phyloP scores from a whole-genome alignment of 345 rosid genomes.

The Lenwebbia sp. region DNA sequence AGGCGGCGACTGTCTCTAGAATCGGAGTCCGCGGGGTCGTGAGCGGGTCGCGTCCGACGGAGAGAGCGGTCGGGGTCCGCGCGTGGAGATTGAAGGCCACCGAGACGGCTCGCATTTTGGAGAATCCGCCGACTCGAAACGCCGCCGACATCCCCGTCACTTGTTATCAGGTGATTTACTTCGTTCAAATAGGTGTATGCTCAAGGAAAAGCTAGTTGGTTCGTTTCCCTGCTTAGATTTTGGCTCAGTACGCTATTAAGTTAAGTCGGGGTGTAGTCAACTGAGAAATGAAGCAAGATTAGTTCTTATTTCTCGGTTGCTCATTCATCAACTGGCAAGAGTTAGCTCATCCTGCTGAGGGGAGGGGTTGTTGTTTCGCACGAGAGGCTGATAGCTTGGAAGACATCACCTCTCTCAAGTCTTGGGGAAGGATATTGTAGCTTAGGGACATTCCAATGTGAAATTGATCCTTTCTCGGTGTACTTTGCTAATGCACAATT shows the following conservation, averaged over 20 bases:
- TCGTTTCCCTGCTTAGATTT: neutral
- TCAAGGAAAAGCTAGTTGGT: neutral
- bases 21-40: neutral
- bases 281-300: neutral
- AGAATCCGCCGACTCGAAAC: constrained; percentile 5
- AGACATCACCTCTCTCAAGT: neutral
- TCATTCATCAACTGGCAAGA: neutral
- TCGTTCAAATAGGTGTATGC: neutral
- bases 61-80: neutral
- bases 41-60: neutral
- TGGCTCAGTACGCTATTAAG: neutral
- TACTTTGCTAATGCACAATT: neutral
- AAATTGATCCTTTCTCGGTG: neutral
- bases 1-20: neutral
- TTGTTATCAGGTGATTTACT: constrained; percentile 6
- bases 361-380: neutral
- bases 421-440: neutral
- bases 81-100: constrained; percentile 1
- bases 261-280: neutral
- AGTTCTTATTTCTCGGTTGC: neutral
- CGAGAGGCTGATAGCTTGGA: neutral
- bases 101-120: neutral
- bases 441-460: neutral
- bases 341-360: neutral
- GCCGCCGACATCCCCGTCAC: constrained; percentile 6